Conservation (phyloP, 345 rosid genomes). For the Citrus maxima region DNA sequence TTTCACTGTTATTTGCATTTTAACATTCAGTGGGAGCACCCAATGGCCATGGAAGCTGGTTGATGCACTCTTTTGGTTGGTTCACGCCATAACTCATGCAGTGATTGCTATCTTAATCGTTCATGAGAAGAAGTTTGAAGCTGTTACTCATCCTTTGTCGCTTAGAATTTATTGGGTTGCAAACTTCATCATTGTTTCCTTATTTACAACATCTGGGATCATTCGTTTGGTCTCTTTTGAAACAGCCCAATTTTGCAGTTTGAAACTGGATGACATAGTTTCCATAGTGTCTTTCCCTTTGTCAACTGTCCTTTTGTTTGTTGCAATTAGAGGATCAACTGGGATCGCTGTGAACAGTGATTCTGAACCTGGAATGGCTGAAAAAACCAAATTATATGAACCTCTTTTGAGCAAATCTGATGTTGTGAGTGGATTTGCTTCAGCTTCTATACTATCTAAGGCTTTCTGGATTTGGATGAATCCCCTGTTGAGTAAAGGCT, state of each 20-base stretch:
- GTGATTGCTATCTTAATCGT: conserved; percentile 57
- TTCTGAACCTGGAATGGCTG: conserved; percentile 27
- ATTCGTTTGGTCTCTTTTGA: conserved; percentile 37
- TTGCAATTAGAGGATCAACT: conserved; percentile 67
- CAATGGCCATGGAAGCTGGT: conserved; percentile 39
- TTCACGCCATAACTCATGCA: conserved; percentile 69
- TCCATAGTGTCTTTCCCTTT: conserved; percentile 52
- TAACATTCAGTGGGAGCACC: conserved; percentile 36
- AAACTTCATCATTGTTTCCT: conserved; percentile 34
- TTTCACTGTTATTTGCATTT: conserved; percentile 44
- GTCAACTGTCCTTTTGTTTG: conserved; percentile 44
- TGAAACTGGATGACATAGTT: conserved; percentile 55
- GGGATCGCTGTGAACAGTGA: conserved; percentile 40
- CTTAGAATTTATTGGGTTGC: conserved; percentile 66
- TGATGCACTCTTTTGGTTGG: conserved; percentile 58
- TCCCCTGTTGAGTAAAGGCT: conserved; percentile 74
- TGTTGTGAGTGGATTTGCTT: conserved; percentile 59
- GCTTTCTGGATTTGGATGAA: conserved; percentile 93
- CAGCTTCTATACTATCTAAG: conserved; percentile 66
- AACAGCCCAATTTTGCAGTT: conserved; percentile 19
- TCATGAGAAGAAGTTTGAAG: conserved; percentile 69
- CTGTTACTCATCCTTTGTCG: conserved; percentile 52
- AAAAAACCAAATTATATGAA: conserved; percentile 31
- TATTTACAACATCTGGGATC: conserved; percentile 59
- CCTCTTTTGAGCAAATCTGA: conserved; percentile 38